These are phyloP conservation scores for Spathaspora passalidarum DNA, from an alignment of 805 yeast genomes.

Conservation along the genomic window DNA sequence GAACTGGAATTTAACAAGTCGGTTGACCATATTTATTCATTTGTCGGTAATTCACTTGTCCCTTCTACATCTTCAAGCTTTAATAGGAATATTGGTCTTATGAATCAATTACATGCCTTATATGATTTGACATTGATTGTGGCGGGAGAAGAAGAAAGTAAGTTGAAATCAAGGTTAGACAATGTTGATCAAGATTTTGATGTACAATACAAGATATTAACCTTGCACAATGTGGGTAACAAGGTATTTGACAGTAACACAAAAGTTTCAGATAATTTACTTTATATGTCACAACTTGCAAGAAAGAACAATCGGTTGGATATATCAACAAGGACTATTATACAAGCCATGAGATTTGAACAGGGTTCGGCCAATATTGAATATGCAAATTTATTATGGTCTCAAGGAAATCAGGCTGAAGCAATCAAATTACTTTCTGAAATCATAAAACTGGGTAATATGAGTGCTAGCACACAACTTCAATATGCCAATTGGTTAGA, in stretches of 20 bases:
- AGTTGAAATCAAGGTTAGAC: conserved; percentile 25
- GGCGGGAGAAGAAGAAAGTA: conserved; percentile 8
- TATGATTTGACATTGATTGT: conserved; percentile 31
- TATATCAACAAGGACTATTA: conserved; percentile 64
- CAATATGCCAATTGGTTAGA: conserved; percentile 89
- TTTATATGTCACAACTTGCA: conserved; percentile 61
- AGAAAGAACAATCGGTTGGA: conserved; percentile 68
- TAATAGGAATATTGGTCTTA: conserved; percentile 32
- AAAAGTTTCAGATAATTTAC: conserved; percentile 47
- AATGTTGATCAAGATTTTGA: conserved; percentile 48
- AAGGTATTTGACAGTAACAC: conserved; percentile 24
- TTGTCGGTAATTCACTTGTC: conserved; percentile 59
- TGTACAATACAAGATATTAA: conserved; percentile 55
- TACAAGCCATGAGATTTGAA: conserved; percentile 51
- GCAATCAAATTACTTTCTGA: conserved; percentile 67
- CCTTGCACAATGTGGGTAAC: conserved; percentile 53
- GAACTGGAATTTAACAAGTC: conserved; percentile 31
- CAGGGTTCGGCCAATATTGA: conserved; percentile 59
- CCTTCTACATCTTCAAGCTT: conserved; percentile 36
- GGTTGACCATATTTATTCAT: conserved; percentile 49
- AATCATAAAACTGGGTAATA: conserved; percentile 13
- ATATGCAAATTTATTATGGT: conserved; percentile 82
- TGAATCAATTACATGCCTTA: conserved; percentile 36
- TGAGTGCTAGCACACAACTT: conserved; percentile 51
- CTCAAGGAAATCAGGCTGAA: conserved; percentile 80